Evolutionary conservation across 2,329 filamentous ascomycete species (phyloP).

Genomic region (Hirsutella rhossiliensis): DNA sequence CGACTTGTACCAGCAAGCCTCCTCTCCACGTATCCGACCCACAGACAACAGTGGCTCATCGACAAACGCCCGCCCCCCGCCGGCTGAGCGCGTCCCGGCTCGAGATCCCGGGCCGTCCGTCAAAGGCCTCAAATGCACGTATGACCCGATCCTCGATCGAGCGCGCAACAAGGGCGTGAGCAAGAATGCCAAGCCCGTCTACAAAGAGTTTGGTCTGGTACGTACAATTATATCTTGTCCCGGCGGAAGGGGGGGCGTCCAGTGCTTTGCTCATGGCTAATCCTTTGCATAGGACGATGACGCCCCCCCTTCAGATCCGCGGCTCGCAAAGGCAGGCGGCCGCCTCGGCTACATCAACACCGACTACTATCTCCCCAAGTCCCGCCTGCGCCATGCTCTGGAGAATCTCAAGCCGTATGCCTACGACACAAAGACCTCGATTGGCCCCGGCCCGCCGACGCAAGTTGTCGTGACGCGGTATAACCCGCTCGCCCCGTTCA

Average conservation of each 20-base stretch:
- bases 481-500: slow-evolving; percentile 74
- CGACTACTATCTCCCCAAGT: slow-evolving; percentile 59
- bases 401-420: slow-evolving; percentile 73
- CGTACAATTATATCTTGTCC: slow-evolving; percentile 36
- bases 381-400: slow-evolving; percentile 56
- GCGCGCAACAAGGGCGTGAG: slow-evolving; percentile 35
- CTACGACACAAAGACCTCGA: slow-evolving; percentile 71
- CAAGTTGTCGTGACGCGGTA: slow-evolving; percentile 95
- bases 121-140: slow-evolving; percentile 46
- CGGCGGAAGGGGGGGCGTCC: slow-evolving; percentile 41
- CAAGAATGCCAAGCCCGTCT: slow-evolving; percentile 47
- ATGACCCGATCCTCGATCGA: slow-evolving; percentile 47
- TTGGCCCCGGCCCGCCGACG: slow-evolving; percentile 79
- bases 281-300: slow-evolving; percentile 61
- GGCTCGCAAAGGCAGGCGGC: slow-evolving; percentile 55
- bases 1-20: slow-evolving; percentile 18
- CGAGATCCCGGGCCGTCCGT: slow-evolving; percentile 42
- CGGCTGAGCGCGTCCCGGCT: slow-evolving; percentile 37
- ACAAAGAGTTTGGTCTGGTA: slow-evolving; percentile 55
- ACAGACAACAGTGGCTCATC: slow-evolving; percentile 19
- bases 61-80: slow-evolving; percentile 20
- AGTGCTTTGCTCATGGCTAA: slow-evolving; percentile 41
- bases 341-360: slow-evolving; percentile 55
- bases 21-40: slow-evolving; percentile 14
- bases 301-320: slow-evolving; percentile 68